Base-by-base conservation (phyloP, 495 filamentous ascomycete genomes). In the Daldinia bambusicola region DNA sequence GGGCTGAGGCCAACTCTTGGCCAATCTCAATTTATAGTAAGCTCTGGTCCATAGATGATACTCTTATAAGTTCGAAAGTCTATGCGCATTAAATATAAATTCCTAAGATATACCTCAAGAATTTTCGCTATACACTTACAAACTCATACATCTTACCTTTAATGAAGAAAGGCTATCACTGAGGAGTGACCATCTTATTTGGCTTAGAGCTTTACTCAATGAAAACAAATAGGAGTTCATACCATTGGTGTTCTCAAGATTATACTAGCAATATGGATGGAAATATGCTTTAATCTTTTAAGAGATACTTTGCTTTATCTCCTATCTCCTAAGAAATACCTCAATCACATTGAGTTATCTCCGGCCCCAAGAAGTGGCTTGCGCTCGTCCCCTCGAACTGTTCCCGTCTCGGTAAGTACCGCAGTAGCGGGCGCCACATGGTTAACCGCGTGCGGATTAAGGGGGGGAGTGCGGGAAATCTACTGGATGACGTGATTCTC, bases 401-500 rank as follows among this genome's bases (percentile, higher is more conserved):
- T 53, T 69, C 63, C 45, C 66, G 59, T 69, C 66, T 69, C 59
- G 66, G 66, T 13, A 59, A 41, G 53, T 40, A 38, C 58, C 58
- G 66, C 40, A 57, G 43, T 48, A 20, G 26, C 36, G 64, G 51
- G 61, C 67, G 56, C 67, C 67, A 70, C 67, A 70, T 56, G 61
- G 67, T 62, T 70, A 61, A 61, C 62, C 34, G 57, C 16, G 43
- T 56, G 36, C 37, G 41, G 34, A 16, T 9, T 53, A 51, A 56
- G 12, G 14, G 26, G 18, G 50, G 31, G 53, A 7, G 36, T 57
- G 34, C 16, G 41, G 14, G 55, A 51, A 34, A 55, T 43, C 32
- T 34, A 32, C 34, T 58, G 37, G 59, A 71, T 71, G 69, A 71
- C 69, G 69, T 71, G 69, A 59, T 72, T 72, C 16, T 50, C 14